Conservation (phyloP, 176 grass and related monocot genomes). For the Tillandsia leiboldiana region DNA sequence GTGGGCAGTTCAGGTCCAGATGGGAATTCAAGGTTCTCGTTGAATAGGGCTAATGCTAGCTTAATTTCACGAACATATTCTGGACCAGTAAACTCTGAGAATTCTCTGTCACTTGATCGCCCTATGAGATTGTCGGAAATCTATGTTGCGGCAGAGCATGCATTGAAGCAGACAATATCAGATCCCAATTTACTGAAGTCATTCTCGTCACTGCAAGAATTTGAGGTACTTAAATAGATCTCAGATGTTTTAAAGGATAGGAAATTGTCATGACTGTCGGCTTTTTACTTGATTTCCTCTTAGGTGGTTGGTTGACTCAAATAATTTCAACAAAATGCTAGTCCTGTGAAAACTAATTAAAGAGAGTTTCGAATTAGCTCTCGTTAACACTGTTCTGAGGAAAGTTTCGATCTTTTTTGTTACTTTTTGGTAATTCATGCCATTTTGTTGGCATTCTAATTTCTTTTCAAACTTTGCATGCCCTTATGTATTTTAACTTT, state of each 20-base stretch:
- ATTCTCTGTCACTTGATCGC: constrained; percentile 55
- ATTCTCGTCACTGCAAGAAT: constrained; percentile 74
- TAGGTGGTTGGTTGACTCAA: neutral
- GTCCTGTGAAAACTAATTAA: neutral
- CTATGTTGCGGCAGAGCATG: constrained; percentile 93
- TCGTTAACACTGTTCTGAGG: too few relatives aligned
- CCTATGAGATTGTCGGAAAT: constrained; percentile 98
- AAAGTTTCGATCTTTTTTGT: too few relatives aligned
- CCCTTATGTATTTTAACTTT: too few relatives aligned
- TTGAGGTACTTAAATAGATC: constrained; percentile 48
- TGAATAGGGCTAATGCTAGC: constrained; percentile 39
- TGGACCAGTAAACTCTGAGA: constrained; percentile 60
- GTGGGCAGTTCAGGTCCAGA: constrained; percentile 79
- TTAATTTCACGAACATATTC: constrained; percentile 72
- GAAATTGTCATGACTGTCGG: neutral
- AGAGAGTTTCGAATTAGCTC: neutral
- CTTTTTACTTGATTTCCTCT: constrained; percentile 4
- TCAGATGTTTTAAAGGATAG: constrained; percentile 9
- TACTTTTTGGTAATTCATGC: too few relatives aligned
- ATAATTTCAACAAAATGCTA: neutral
- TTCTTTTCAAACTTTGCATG: too few relatives aligned
- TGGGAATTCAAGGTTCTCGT: constrained; percentile 47
- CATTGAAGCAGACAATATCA: constrained; percentile 72
- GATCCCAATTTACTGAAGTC: constrained; percentile 83
- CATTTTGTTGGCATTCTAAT: too few relatives aligned